Percentiles rank a stretch among this genome's conserved stretches.
phyloP scores from a whole-genome alignment of 805 yeast species.

The Teunomyces pallodes region DNA sequence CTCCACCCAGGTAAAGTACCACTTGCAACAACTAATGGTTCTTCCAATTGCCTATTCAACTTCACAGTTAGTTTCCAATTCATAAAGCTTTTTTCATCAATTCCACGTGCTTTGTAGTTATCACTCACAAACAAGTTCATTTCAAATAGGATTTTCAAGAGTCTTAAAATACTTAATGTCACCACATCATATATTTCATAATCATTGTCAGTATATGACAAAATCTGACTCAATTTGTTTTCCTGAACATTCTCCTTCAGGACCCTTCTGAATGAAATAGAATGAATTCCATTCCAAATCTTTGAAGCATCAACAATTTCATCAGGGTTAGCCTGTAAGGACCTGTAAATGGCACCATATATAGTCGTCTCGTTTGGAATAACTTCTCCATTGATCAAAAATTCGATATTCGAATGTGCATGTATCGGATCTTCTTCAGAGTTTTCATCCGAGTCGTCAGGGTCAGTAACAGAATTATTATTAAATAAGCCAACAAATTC shows the following conservation, averaged over 20 bases:
- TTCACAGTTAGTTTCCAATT: conserved; percentile 85
- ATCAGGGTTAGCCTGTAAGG: conserved; percentile 38
- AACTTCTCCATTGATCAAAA: conserved; percentile 53
- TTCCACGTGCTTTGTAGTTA: conserved; percentile 10
- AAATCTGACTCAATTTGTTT: conserved; percentile 7
- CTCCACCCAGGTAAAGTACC: conserved; percentile 87
- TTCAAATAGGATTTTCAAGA: conserved; percentile 48
- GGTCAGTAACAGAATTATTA: conserved; percentile 10
- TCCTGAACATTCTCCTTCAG: conserved; percentile 8
- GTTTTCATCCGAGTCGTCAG: conserved; percentile 14
- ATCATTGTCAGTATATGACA: conserved; percentile 14
- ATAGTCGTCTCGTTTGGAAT: conserved; percentile 69
- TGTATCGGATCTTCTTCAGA: conserved; percentile 14
- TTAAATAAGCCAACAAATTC: conserved; percentile 11
- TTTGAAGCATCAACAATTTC: conserved; percentile 43
- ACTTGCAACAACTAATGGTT: conserved; percentile 82
- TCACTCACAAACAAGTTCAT: conserved; percentile 31
- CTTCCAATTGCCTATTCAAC: conserved; percentile 82
- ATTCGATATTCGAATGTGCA: conserved; percentile 42
- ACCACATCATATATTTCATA: conserved; percentile 22
- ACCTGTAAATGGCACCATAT: conserved; percentile 67
- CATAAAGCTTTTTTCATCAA: conserved; percentile 42
- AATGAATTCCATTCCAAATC: conserved; percentile 61
- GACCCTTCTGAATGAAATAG: conserved; percentile 44
- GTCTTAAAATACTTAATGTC: conserved; percentile 41